These are phyloP conservation scores for Fusarium anguioides DNA, from an alignment of 2,329 filamentous ascomycete species.

Conservation along the genomic window DNA sequence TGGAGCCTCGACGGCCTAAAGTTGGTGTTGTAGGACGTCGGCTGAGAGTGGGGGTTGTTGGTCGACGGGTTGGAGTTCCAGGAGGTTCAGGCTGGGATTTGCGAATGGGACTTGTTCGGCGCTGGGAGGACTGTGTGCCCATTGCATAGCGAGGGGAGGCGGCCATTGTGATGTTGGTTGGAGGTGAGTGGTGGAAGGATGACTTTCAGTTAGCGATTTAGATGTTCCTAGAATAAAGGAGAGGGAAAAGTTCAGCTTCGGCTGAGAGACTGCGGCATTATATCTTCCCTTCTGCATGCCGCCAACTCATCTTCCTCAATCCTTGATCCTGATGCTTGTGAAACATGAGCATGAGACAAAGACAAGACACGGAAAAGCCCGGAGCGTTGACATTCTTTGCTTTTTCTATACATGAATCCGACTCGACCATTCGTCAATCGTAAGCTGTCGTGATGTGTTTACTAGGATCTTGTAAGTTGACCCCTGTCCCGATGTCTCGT, in stretches of 20 bases:
- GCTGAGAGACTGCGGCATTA: constrained; percentile 1
- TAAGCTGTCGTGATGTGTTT: not conserved
- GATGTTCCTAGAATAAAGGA: not conserved
- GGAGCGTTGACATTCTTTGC: not conserved
- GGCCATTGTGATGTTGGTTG: constrained; percentile 5
- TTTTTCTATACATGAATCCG: not conserved
- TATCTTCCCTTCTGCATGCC: not conserved
- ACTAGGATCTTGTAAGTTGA: not conserved
- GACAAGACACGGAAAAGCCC: constrained; percentile 1
- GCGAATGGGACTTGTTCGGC: constrained; percentile 36
- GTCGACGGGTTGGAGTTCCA: constrained; percentile 28
- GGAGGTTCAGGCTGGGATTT: constrained; percentile 24
- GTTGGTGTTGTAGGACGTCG: constrained; percentile 38
- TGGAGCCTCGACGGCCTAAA: constrained; percentile 27
- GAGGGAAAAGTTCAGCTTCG: not conserved
- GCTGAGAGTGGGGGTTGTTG: constrained; percentile 27
- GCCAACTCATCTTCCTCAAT: constrained; percentile 1
- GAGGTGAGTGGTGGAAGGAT: not conserved
- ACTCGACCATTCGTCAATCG: not conserved
- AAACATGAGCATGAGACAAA: not conserved
- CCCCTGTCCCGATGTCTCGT: not conserved
- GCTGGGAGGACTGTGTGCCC: constrained; percentile 35
- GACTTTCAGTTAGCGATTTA: not conserved
- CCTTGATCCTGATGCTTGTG: not conserved
- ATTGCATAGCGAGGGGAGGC: constrained; percentile 40